Evolutionary conservation across 2,329 filamentous ascomycete species (phyloP).

Genomic region (Diaporthe destruens): DNA sequence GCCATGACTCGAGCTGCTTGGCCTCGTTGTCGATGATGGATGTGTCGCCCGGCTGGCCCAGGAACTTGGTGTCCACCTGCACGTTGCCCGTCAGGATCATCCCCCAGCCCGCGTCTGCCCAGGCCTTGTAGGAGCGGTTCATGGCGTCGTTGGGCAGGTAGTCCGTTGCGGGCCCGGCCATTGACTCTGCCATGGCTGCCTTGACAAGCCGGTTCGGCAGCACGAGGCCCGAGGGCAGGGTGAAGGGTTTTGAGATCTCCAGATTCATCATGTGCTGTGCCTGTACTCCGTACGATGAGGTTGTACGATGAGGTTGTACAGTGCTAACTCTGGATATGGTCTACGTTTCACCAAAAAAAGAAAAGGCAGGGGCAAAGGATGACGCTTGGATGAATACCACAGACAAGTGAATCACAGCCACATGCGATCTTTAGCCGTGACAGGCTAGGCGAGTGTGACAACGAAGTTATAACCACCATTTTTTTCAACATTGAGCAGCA

Average conservation of each 20-base stretch:
- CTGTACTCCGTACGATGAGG: no score
- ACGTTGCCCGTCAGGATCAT: constrained; percentile 65
- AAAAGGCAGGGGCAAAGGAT: neutral
- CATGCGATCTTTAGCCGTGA: neutral
- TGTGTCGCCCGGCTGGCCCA: constrained; percentile 53
- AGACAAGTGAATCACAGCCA: neutral
- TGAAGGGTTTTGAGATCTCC: constrained; percentile 57
- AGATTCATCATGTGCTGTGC: constrained; percentile 37
- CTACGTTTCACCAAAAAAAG: neutral
- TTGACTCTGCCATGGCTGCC: constrained; percentile 63
- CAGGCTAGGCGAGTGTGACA: neutral
- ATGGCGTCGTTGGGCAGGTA: constrained; percentile 58
- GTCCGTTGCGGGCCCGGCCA: constrained; percentile 53
- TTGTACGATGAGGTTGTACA: neutral
- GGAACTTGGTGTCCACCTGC: constrained; percentile 55
- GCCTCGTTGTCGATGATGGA: constrained; percentile 49
- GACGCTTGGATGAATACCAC: neutral
- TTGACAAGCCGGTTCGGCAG: constrained; percentile 67
- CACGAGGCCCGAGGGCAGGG: constrained; percentile 66
- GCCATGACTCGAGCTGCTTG: constrained; percentile 53
- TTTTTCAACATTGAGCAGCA: neutral
- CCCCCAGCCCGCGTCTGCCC: constrained; percentile 68
- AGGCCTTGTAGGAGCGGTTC: constrained; percentile 61
- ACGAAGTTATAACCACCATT: neutral
- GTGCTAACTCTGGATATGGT: neutral